These are phyloP conservation scores for Talaromyces ruber DNA, from an alignment of 495 filamentous ascomycete species.

Conservation along the genomic window DNA sequence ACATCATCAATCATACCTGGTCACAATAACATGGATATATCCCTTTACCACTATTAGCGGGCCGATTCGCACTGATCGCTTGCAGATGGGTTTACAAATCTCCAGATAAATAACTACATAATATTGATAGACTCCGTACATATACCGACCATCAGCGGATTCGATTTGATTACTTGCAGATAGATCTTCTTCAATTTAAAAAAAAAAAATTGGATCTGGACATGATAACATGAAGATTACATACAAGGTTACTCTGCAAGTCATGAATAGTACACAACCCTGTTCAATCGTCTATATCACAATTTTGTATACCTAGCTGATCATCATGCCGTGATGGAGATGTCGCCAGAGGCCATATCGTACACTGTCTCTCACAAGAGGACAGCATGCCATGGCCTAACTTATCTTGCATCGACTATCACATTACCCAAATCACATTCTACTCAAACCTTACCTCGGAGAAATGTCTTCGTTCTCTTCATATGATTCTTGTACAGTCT, in stretches of 20 bases:
- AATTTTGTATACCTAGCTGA: background rate
- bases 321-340: background rate
- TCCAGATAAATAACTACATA: too few relatives aligned
- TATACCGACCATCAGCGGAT: background rate
- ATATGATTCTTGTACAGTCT: background rate
- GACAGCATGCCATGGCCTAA: too few relatives aligned
- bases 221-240: background rate
- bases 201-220: too few relatives aligned
- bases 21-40: background rate
- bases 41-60: background rate
- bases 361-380: too few relatives aligned
- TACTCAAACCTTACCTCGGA: background rate
- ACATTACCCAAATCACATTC: background rate
- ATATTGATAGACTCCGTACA: too few relatives aligned
- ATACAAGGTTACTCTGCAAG: background rate
- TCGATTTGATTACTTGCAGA: background rate
- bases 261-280: background rate
- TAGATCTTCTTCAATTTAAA: background rate
- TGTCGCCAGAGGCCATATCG: background rate
- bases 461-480: background rate
- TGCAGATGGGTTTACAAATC: too few relatives aligned
- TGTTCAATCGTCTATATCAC: background rate
- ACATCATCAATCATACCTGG: background rate
- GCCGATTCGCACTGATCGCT: background rate
- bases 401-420: background rate